These are phyloP conservation scores for Pilaira anomala DNA, from an alignment of 192 early-diverging fungal genomes.

Conservation along the genomic window DNA sequence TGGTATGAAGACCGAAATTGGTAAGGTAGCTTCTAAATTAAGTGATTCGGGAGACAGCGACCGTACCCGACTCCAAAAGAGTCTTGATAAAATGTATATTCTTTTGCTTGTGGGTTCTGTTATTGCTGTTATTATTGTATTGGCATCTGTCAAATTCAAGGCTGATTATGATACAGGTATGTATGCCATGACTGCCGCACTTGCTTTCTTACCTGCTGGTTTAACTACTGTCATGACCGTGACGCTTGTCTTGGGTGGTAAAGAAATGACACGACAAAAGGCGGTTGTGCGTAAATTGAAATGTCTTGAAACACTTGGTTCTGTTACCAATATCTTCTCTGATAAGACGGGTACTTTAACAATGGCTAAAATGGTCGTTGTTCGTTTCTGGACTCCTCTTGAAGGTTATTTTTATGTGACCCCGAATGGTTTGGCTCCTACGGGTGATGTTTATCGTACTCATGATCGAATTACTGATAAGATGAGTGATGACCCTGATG, in stretches of 20 bases:
- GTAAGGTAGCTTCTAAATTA: slow-evolving; percentile 83
- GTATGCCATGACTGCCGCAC: slow-evolving; percentile 80
- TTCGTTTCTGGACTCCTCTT: slow-evolving; percentile 74
- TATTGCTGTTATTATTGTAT: slow-evolving; percentile 76
- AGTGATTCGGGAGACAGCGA: slow-evolving; percentile 49
- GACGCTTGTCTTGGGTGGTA: slow-evolving; percentile 88
- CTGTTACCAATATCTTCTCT: slow-evolving; percentile 92
- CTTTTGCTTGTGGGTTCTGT: slow-evolving; percentile 67
- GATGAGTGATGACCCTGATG: not conserved
- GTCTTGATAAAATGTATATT: slow-evolving; percentile 72
- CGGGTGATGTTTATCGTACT: slow-evolving; percentile 40
- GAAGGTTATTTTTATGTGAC: slow-evolving; percentile 72
- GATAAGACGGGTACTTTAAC: slow-evolving; percentile 95
- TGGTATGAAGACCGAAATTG: slow-evolving; percentile 86
- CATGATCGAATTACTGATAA: not conserved
- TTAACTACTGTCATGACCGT: slow-evolving; percentile 89
- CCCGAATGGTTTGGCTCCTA: slow-evolving; percentile 54
- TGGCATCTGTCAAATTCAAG: slow-evolving; percentile 69
- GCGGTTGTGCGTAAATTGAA: slow-evolving; percentile 90
- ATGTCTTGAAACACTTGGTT: slow-evolving; percentile 88
- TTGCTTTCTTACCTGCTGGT: slow-evolving; percentile 91
- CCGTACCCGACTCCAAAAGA: slow-evolving; percentile 60
- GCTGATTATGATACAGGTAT: slow-evolving; percentile 58
- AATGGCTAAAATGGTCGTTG: slow-evolving; percentile 91
- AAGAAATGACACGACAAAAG: slow-evolving; percentile 78